Evolutionary conservation across 176 grass and related monocot species (phyloP), one percentile per base, ranked within the genome.

Genomic region (Oryza brachyantha): DNA sequence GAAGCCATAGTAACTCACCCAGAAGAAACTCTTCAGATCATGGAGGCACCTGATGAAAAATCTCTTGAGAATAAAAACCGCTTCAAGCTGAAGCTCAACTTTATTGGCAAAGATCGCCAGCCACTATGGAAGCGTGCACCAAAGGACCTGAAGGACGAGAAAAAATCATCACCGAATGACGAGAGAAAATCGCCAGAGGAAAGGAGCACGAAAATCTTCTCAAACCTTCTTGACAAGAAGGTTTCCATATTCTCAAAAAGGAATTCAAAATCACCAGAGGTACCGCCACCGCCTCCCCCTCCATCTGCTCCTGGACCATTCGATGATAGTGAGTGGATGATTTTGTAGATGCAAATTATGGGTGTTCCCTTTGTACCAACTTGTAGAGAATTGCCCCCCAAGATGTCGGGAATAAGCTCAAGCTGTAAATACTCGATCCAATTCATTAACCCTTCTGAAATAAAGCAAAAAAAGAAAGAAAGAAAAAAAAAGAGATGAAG

Each of bases 1-100:
- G 88, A 94, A 72, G 88, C 92, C 37, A 88, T 94, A 81, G n/a
- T 94, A 58, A 75, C 75, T 63, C 80, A 86, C 70, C 92, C 92
- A 42, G 92, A 91, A 88, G 88, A 91, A 24, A 64, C 73, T 61
- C 84, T 88, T 64, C 84, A 79, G 80, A 80, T 83, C 70, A 88
- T 67, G 80, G 83, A 86, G 42, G 83, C 84, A 55, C 88, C 88
- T 52, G 92, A 91, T 1, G 92, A 86, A 32, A 86, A 57, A 27
- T 84, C 43, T 17, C 43, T 66, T 3, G 88, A 84, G n/a, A 85
- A 71, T 81, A 94, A 84, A 68, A 81, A 72, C 14, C 88, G 71
- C 16, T 91, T 94, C 57, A 91, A 78, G 73, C 26, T 88, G 2
- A 91, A 79, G 76, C 54, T 91, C 27, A 91, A 81, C 27, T 88